Conservation (phyloP, 1,284 basidiomycete species). For the Sphagnurus paluster region DNA sequence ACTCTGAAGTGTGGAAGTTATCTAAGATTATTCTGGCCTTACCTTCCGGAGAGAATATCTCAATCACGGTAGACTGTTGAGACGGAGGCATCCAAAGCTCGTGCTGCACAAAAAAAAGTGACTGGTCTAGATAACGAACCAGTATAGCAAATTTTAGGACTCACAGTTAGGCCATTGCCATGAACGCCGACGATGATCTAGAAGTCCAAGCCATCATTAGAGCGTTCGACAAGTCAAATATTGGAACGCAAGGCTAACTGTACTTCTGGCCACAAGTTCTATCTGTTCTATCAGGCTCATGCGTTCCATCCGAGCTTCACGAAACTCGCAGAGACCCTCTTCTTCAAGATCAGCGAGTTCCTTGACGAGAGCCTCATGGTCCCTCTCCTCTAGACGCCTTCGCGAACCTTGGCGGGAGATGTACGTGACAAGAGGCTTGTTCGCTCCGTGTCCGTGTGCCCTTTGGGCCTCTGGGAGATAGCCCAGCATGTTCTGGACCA, state of each 20-base stretch:
- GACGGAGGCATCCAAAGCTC: constrained; percentile 42
- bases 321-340: constrained; percentile 36
- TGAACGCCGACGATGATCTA: constrained; percentile 43
- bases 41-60: constrained; percentile 38
- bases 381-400: constrained; percentile 30
- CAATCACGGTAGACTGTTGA: constrained; percentile 35
- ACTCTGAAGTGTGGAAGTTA: not conserved
- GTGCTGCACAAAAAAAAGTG: constrained; percentile 26
- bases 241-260: constrained; percentile 27
- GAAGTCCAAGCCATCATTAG: not conserved
- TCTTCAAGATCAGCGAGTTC: constrained; percentile 32
- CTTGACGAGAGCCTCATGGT: constrained; percentile 33
- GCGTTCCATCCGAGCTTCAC: constrained; percentile 34
- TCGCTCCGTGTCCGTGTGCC: constrained; percentile 5
- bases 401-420: constrained; percentile 36
- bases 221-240: not conserved
- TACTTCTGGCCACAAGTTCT: constrained; percentile 35
- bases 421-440: constrained; percentile 38
- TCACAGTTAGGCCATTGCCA: constrained; percentile 44
- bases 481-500: constrained; percentile 35
- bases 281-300: constrained; percentile 36
- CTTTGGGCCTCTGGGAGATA: constrained; percentile 17
- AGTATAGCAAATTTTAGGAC: constrained; percentile 16
- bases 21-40: constrained; percentile 4
- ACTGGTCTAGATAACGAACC: constrained; percentile 3